Evolutionary conservation across 2,329 filamentous ascomycete species (phyloP).

Genomic region (Penicillium vulpinum): DNA sequence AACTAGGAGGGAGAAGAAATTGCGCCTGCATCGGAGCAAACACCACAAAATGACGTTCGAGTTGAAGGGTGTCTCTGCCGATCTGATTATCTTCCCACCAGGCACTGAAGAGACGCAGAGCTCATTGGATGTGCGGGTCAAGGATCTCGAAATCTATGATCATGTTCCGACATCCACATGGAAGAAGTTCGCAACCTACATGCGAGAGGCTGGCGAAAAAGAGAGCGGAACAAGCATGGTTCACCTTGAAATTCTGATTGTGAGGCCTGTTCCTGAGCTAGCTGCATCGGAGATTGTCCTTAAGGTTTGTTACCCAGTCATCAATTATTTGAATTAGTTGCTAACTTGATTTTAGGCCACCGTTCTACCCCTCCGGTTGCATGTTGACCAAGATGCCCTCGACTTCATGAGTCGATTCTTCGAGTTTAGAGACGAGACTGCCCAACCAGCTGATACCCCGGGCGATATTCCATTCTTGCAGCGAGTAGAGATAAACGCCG

Average conservation of each 20-base stretch:
- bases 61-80: slow-evolving; percentile 77
- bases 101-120: slow-evolving; percentile 78
- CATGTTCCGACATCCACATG: slow-evolving; percentile 93
- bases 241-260: slow-evolving; percentile 82
- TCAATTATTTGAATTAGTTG: not conserved
- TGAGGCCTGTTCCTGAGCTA: slow-evolving; percentile 79
- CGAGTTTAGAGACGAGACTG: slow-evolving; percentile 83
- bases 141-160: slow-evolving; percentile 86
- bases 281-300: slow-evolving; percentile 88
- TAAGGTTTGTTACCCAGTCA: slow-evolving; percentile 50
- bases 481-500: slow-evolving; percentile 78
- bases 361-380: slow-evolving; percentile 80
- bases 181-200: slow-evolving; percentile 96
- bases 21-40: slow-evolving; percentile 80
- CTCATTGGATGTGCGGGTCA: slow-evolving; percentile 79
- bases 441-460: slow-evolving; percentile 54
- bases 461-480: slow-evolving; percentile 85
- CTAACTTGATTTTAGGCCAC: slow-evolving; percentile 52
- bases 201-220: slow-evolving; percentile 80
- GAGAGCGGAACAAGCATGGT: slow-evolving; percentile 88
- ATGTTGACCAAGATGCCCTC: slow-evolving; percentile 95
- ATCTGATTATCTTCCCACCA: slow-evolving; percentile 77
- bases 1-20: slow-evolving; percentile 53
- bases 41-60: slow-evolving; percentile 96
- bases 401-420: slow-evolving; percentile 98